Base-by-base conservation (phyloP, 345 rosid genomes). In the Eucalyptus erythrocorys region DNA sequence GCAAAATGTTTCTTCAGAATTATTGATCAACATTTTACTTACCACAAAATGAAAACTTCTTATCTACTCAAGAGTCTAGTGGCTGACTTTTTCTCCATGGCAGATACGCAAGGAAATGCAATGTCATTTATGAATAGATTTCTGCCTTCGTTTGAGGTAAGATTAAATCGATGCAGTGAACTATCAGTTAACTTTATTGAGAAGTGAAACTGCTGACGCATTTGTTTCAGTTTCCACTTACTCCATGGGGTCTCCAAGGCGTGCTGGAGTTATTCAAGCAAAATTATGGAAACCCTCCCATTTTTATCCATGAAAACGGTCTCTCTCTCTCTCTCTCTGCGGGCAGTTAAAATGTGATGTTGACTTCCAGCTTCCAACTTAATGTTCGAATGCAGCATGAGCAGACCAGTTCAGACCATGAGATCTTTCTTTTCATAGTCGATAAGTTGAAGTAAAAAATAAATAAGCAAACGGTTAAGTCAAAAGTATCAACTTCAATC, bases 241-340 rank as follows among this genome's bases (percentile, higher is more conserved):
- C 68, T 50, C 91, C 91, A 5, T 85, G 89, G 89, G 89, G 85
- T 45, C 87, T 90, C 37, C 80, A 90, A 90, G 88, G 80, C 24
- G 47, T 90, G 88, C 86, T 88, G 80, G 89, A 90, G 47, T 88
- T 87, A 13, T 90, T 90, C 81, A 90, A 90, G 89, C 91, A 87
- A 55, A 85, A 48, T 26, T 90, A 90, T 42, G 89, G 66, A n/a
- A 90, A 90, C 64, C 86, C 87, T 17, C 88, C 89, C 21, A 32
- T 90, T 32, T 90, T 47, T 86, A 90, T 90, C 53, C 89, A 90
- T 26, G 91, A 90, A 86, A 90, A 86, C 59, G 91, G 91, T 90
- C 85, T 48, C 51, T 87, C 87, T 76, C 84, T 87, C 61, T 42
- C 48, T 47, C 51, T 43, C 22, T 37, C 80, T 51, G 40, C 3